Evolutionary conservation across 768 basidiomycete species (phyloP).

Genomic region (Leccinum arenicola): DNA sequence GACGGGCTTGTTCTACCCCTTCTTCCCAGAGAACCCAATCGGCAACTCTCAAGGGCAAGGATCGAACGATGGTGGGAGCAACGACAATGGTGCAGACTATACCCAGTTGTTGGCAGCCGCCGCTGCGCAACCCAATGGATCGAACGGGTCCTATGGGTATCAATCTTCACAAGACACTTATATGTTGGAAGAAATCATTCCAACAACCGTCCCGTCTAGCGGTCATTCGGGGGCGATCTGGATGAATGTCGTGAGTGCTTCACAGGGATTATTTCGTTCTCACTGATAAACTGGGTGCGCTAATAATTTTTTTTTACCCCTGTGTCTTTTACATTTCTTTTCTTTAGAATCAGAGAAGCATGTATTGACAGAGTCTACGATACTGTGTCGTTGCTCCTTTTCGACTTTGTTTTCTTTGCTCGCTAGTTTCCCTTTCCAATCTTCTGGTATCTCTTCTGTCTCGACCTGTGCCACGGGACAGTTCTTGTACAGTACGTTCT

Average conservation of each 20-base stretch:
- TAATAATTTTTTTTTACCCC: not conserved
- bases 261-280: constrained; percentile 27
- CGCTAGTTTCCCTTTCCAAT: constrained; percentile 3
- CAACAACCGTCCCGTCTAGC: constrained; percentile 29
- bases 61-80: constrained; percentile 16
- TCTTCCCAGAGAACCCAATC: constrained; percentile 58
- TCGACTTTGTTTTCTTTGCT: not conserved
- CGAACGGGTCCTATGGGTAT: constrained; percentile 51
- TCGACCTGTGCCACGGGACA: constrained; percentile 10
- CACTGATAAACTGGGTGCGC: constrained; percentile 27
- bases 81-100: constrained; percentile 40
- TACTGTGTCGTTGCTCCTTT: not conserved
- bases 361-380: constrained; percentile 18
- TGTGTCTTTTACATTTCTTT: not conserved
- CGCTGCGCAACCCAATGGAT: constrained; percentile 51
- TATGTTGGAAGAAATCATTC: constrained; percentile 66
- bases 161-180: constrained; percentile 60
- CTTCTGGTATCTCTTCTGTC: not conserved
- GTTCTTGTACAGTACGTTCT: constrained; percentile 23
- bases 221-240: constrained; percentile 36
- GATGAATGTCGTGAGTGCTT: constrained; percentile 45
- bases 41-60: constrained; percentile 16
- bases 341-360: constrained; percentile 24
- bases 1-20: constrained; percentile 70
- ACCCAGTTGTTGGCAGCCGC: constrained; percentile 56